Conservation (phyloP, 495 filamentous ascomycete species). For the Penicillium lagena region DNA sequence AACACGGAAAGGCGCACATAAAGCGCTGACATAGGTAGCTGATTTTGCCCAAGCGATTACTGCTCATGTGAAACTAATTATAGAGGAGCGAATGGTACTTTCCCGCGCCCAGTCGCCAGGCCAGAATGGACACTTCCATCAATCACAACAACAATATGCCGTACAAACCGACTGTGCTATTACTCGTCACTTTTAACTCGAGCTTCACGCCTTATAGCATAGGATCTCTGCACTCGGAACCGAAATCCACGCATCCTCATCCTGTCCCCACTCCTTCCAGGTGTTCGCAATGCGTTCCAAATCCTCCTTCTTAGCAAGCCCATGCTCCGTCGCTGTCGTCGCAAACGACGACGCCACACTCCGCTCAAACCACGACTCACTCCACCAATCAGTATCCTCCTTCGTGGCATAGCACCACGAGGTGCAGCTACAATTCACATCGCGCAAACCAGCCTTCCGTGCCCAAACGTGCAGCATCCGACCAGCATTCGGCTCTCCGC, state of each 20-base stretch:
- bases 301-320: slow-evolving; percentile 33
- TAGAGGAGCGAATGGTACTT: too few relatives aligned
- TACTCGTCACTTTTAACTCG: background rate
- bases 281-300: slow-evolving; percentile 31
- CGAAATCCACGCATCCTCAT: slow-evolving; percentile 42
- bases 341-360: slow-evolving; percentile 31
- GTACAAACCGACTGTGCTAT: too few relatives aligned
- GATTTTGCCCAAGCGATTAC: too few relatives aligned
- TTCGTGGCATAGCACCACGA: slow-evolving; percentile 40
- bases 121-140: too few relatives aligned
- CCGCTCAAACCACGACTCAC: slow-evolving; percentile 38
- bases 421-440: slow-evolving; percentile 30
- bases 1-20: too few relatives aligned
- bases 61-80: too few relatives aligned
- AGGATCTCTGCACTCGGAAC: slow-evolving; percentile 43
- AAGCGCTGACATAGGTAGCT: too few relatives aligned
- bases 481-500: slow-evolving; percentile 44
- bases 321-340: slow-evolving; percentile 27
- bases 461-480: slow-evolving; percentile 45
- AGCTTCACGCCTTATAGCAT: slow-evolving; percentile 25
- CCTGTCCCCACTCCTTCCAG: slow-evolving; percentile 38
- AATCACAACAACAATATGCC: too few relatives aligned
- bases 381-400: slow-evolving; percentile 42
- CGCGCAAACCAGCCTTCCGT: slow-evolving; percentile 37
- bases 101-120: too few relatives aligned